Evolutionary conservation across 768 basidiomycete genomes (phyloP), one percentile per base, ranked within the genome.

Genomic region (Phaeotremella fagi): DNA sequence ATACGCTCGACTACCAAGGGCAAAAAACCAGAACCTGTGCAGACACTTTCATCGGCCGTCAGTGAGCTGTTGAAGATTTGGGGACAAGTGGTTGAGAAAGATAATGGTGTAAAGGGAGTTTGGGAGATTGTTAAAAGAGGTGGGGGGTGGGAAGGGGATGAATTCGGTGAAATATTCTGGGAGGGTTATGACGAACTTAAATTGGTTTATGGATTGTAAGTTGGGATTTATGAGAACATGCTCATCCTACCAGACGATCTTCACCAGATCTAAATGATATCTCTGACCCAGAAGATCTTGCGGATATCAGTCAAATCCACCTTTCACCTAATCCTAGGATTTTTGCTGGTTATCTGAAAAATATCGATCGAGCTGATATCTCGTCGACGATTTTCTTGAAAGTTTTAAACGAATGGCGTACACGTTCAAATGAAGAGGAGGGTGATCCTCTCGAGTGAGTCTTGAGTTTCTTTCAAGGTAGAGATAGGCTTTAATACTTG

Each of bases 271-370:
- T 76, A 22, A 59, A n/a, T n/a, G n/a, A n/a, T n/a, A n/a, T n/a
- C n/a, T n/a, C n/a, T n/a, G n/a, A n/a, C n/a, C n/a, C n/a, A n/a
- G n/a, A n/a, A n/a, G n/a, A n/a, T n/a, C n/a, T n/a, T n/a, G n/a
- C n/a, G n/a, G n/a, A n/a, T n/a, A 79, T 25, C 83, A 83, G 60
- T 68, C 84, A 60, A 7, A 76, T 92, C 25, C 77, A 82, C 46
- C 76, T 88, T 14, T 85, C 84, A 53, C 90, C 90, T 1, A 84
- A 90, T 64, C 87, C 92, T 1, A 66, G 71, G 2, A 82, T 83
- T 59, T 81, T 90, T 54, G 83, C 86, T 14, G 74, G 73, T 9
- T 83, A 85, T 46, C 62, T 95, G 41, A 84, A 83, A 66, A 75
- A 75, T 0, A 69, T 91, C 27, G 81, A 83, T 48, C 80, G 88